Percentiles rank a stretch among this genome's conserved stretches.
phyloP scores from a whole-genome alignment of 169 alveolate species.

The Babesia ovata region DNA sequence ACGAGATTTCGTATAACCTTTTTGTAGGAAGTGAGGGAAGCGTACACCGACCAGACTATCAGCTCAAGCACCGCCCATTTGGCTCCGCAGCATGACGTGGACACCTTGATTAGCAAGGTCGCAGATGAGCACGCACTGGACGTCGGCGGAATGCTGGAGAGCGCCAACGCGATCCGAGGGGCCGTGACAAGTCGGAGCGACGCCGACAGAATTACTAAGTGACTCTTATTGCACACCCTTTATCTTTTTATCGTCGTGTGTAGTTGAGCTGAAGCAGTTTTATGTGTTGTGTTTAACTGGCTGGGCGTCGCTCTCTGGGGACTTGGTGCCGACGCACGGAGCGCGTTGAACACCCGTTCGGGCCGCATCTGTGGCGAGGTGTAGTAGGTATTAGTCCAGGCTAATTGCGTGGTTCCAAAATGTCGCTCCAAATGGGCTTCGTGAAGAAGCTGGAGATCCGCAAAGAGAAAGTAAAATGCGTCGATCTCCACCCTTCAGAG shows the following conservation, averaged over 20 bases:
- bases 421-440: slow-evolving; percentile 92
- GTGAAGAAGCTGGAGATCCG: slow-evolving; percentile 91
- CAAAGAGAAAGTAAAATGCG: slow-evolving; percentile 94
- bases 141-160: slow-evolving; percentile 24
- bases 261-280: background rate
- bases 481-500: slow-evolving; percentile 93
- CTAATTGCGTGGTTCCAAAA: slow-evolving; percentile 40
- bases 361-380: background rate
- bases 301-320: background rate
- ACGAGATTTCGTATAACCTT: too few relatives aligned
- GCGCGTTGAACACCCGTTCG: background rate
- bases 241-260: background rate
- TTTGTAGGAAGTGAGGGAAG: slow-evolving; percentile 50
- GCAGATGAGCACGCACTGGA: slow-evolving; percentile 68
- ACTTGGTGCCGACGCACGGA: background rate
- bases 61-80: slow-evolving; percentile 9
- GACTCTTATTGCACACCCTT: background rate
- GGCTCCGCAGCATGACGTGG: slow-evolving; percentile 62
- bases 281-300: too few relatives aligned
- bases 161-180: slow-evolving; percentile 18
- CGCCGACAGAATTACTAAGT: slow-evolving; percentile 11
- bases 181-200: slow-evolving; percentile 9
- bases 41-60: slow-evolving; percentile 38
- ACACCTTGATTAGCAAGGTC: slow-evolving; percentile 46
- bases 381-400: background rate